Evolutionary conservation across 1,139 yeast species (phyloP).

Genomic region (Hyphopichia wangnamkhiaoensis): DNA sequence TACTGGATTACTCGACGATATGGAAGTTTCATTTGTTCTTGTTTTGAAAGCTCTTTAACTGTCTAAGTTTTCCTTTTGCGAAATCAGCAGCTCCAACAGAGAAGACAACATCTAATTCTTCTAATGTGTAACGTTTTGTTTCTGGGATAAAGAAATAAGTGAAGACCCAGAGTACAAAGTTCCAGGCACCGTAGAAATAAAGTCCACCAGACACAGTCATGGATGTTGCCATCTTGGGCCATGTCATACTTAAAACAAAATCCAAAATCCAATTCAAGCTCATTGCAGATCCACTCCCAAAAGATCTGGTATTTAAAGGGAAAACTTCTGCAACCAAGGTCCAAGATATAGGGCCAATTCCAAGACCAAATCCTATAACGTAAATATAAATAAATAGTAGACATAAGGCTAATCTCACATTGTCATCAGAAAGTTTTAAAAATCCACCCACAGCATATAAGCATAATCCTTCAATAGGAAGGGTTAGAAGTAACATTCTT

Average conservation of each 20-base stretch:
- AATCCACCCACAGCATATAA: constrained; percentile 2
- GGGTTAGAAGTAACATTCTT: constrained; percentile 7
- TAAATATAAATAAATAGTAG: constrained; percentile 7
- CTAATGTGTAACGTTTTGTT: constrained; percentile 5
- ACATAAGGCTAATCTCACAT: background rate
- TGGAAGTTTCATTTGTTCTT: too few relatives aligned
- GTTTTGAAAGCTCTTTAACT: too few relatives aligned
- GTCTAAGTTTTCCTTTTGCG: background rate
- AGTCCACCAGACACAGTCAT: constrained; percentile 8
- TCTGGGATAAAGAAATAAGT: constrained; percentile 21
- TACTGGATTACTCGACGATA: too few relatives aligned
- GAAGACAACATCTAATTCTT: constrained; percentile 6
- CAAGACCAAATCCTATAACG: constrained; percentile 8
- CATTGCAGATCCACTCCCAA: constrained; percentile 6
- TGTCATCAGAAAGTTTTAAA: background rate
- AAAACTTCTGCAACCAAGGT: constrained; percentile 9
- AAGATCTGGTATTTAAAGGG: constrained; percentile 7
- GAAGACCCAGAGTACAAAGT: constrained; percentile 7
- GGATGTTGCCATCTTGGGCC: constrained; percentile 8
- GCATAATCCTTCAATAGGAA: constrained; percentile 7
- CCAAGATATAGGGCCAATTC: constrained; percentile 10
- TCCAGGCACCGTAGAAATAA: constrained; percentile 12
- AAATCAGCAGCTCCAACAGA: background rate
- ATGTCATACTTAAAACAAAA: constrained; percentile 9
- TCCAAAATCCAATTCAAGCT: constrained; percentile 7